Conservation (phyloP, 805 yeast species). For the Barnettozyma siamensis region DNA sequence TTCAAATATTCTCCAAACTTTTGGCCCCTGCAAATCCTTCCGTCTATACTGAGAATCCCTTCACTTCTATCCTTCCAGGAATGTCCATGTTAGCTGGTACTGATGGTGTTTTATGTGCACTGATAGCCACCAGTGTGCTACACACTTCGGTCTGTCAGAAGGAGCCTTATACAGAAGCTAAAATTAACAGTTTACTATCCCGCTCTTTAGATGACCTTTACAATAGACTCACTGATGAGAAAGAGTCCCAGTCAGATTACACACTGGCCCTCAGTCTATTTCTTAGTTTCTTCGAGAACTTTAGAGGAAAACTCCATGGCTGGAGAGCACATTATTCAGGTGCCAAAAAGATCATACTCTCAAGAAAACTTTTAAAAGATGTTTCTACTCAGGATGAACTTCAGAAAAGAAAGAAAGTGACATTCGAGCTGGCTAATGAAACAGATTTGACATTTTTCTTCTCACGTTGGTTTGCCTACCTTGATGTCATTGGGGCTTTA, state of each 20-base stretch:
- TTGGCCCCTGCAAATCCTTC: conserved; percentile 62
- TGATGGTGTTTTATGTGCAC: conserved; percentile 45
- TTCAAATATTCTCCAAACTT: conserved; percentile 51
- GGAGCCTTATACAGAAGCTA: conserved; percentile 26
- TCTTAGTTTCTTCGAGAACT: conserved; percentile 50
- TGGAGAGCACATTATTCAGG: conserved; percentile 67
- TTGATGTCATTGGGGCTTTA: conserved; percentile 58
- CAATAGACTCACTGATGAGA: conserved; percentile 41
- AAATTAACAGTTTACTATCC: conserved; percentile 48
- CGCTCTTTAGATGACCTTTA: conserved; percentile 55
- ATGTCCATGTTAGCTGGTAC: conserved; percentile 59
- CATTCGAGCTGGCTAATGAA: conserved; percentile 16
- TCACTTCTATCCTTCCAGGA: conserved; percentile 56
- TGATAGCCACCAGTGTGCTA: conserved; percentile 45
- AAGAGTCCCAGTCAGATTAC: conserved; percentile 55
- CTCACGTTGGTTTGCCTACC: conserved; percentile 62
- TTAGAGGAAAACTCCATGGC: conserved; percentile 37
- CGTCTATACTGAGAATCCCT: conserved; percentile 57
- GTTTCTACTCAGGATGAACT: conserved; percentile 16
- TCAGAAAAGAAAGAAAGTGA: not conserved
- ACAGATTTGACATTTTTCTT: conserved; percentile 41
- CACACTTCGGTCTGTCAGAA: conserved; percentile 27
- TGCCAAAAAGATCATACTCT: conserved; percentile 56
- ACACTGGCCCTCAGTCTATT: conserved; percentile 59
- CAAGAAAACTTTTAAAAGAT: conserved; percentile 39